Evolutionary conservation across 345 rosid genomes (phyloP).

Genomic region (Reutealis trisperma): DNA sequence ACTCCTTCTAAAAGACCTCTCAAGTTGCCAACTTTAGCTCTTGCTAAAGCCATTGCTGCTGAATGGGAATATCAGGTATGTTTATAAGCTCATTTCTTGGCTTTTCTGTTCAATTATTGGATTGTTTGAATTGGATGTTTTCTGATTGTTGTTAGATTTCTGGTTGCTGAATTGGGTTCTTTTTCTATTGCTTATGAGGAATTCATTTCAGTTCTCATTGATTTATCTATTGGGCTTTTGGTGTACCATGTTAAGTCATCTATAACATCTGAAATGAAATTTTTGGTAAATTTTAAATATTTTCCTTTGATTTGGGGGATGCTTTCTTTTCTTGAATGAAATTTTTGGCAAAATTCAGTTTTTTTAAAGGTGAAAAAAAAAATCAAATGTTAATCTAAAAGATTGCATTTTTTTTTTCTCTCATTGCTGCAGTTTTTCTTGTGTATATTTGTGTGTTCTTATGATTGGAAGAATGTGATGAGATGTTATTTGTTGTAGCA

Average conservation of each 20-base stretch:
- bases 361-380: no score
- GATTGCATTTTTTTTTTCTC: neutral
- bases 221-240: neutral
- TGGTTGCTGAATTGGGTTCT: conserved; percentile 3
- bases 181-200: neutral
- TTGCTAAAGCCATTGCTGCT: conserved; percentile 88
- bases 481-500: conserved; percentile 46
- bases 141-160: neutral
- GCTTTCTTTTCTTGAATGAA: neutral
- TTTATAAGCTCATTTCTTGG: neutral
- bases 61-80: conserved; percentile 97
- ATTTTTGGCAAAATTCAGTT: neutral
- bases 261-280: neutral
- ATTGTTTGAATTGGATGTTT: neutral
- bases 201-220: neutral
- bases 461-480: conserved; percentile 20
- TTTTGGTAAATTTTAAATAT: neutral
- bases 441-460: neutral
- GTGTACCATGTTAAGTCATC: neutral
- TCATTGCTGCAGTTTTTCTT: neutral
- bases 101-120: neutral
- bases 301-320: neutral
- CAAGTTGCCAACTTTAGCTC: conserved; percentile 69
- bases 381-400: no score
- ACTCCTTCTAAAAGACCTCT: conserved; percentile 84